Percentiles rank a stretch among this genome's conserved stretches.
These are phyloP conservation scores for Cyberlindnera euphorbiae DNA, from an alignment of 805 yeast genomes.

Conservation along the genomic window DNA sequence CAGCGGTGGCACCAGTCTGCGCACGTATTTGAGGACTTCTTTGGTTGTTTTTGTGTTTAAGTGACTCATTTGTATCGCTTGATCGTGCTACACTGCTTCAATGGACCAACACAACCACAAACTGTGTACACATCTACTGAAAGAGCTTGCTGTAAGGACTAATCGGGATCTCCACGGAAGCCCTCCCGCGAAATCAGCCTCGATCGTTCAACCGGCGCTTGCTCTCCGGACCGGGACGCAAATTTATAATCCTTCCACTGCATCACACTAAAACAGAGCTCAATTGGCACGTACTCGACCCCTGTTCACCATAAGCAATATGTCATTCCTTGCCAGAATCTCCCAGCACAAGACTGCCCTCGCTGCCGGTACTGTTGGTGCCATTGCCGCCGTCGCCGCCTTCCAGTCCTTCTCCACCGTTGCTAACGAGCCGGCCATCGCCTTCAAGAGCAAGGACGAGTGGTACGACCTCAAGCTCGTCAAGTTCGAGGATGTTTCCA, in stretches of 20 bases:
- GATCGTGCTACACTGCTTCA: too few species aligned
- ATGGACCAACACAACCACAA: too few species aligned
- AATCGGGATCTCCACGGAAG: conserved; percentile 1
- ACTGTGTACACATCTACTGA: too few species aligned
- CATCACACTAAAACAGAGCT: too few species aligned
- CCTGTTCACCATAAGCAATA: too few species aligned
- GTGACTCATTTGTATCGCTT: conserved; percentile 9
- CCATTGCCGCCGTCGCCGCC: conserved; percentile 42
- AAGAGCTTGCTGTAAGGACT: background rate
- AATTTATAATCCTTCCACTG: too few species aligned
- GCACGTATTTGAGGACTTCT: conserved; percentile 47
- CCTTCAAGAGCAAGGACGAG: conserved; percentile 58
- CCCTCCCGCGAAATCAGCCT: too few species aligned
- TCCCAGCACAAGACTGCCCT: conserved; percentile 14
- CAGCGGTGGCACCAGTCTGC: conserved; percentile 70
- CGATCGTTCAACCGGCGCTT: too few species aligned
- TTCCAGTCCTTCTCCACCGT: conserved; percentile 26
- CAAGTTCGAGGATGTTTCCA: conserved; percentile 44
- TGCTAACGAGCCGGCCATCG: conserved; percentile 36
- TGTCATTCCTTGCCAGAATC: conserved; percentile 27
- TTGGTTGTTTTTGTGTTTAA: conserved; percentile 10
- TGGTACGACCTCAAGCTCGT: conserved; percentile 68
- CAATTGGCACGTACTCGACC: too few species aligned
- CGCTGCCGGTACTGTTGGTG: conserved; percentile 41
- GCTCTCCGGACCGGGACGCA: too few species aligned